These are phyloP conservation scores for Populus hybrid DNA, from an alignment of 441 rosid genomes.

Conservation along the genomic window DNA sequence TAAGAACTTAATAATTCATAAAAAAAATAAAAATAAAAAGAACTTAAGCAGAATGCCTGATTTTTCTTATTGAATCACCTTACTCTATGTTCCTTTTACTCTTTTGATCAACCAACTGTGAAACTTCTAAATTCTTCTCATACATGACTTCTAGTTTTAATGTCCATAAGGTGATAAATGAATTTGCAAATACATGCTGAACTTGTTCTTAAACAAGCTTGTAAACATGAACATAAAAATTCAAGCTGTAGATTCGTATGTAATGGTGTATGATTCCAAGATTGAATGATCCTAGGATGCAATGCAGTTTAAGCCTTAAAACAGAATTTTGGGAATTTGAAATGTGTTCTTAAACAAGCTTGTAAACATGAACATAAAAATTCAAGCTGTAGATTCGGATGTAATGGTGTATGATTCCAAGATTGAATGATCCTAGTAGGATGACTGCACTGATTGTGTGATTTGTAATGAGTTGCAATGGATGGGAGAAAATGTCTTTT, in stretches of 20 bases:
- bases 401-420: not conserved
- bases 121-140: not conserved
- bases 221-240: too few species aligned
- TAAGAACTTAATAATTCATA: not conserved
- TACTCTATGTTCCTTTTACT: not conserved
- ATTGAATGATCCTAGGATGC: too few species aligned
- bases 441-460: not conserved
- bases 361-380: not conserved
- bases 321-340: not conserved
- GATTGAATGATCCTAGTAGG: not conserved
- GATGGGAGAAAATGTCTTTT: not conserved
- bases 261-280: too few species aligned
- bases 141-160: not conserved
- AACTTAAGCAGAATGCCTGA: slow-evolving; percentile 3
- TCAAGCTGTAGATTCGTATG: too few species aligned
- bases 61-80: not conserved
- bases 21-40: not conserved
- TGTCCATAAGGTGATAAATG: not conserved
- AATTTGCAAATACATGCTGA: not conserved
- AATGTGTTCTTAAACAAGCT: not conserved
- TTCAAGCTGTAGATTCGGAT: not conserved
- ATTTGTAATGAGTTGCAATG: not conserved
- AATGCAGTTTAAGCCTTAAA: not conserved
- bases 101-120: not conserved
- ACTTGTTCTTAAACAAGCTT: too few species aligned